These are phyloP conservation scores for Saccharomyces jurei DNA, from an alignment of 805 yeast species.

Conservation along the genomic window DNA sequence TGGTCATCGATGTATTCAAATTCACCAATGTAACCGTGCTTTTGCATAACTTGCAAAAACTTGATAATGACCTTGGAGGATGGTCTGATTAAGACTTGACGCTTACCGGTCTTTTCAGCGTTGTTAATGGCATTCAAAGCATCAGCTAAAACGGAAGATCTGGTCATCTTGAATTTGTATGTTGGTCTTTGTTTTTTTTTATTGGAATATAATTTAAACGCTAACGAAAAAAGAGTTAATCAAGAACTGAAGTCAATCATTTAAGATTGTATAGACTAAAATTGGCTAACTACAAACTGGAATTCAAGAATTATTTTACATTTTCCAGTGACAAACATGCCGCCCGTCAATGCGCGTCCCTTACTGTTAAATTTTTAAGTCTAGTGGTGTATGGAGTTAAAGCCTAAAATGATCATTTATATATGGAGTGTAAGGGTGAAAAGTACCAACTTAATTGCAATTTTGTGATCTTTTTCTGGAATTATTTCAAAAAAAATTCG, in stretches of 20 bases:
- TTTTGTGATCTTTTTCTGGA: background rate
- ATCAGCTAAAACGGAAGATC: slow-evolving; percentile 97
- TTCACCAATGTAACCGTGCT: slow-evolving; percentile 98
- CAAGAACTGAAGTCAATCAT: background rate
- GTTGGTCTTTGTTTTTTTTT: background rate
- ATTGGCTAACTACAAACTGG: background rate
- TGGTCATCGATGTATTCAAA: slow-evolving; percentile 97
- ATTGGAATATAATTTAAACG: background rate
- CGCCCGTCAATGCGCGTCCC: background rate
- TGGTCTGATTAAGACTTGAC: slow-evolving; percentile 97
- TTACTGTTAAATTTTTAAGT: background rate
- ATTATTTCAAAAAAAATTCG: background rate
- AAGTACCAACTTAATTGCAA: background rate
- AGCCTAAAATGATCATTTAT: background rate
- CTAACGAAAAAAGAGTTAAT: background rate
- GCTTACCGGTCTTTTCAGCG: slow-evolving; percentile 98
- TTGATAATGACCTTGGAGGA: slow-evolving; percentile 97
- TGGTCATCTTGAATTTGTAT: slow-evolving; percentile 60
- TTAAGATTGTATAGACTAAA: background rate
- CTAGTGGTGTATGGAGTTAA: background rate
- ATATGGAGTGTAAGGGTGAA: background rate
- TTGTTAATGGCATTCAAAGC: slow-evolving; percentile 97
- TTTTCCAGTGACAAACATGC: background rate
- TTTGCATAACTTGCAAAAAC: slow-evolving; percentile 94
- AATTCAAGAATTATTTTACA: background rate